A percentile compares a stretch with the other conserved stretches of the same genome.
Evolutionary conservation across 2,329 filamentous ascomycete genomes (phyloP).

Genomic region (Thermothelomyces thermophilus): DNA sequence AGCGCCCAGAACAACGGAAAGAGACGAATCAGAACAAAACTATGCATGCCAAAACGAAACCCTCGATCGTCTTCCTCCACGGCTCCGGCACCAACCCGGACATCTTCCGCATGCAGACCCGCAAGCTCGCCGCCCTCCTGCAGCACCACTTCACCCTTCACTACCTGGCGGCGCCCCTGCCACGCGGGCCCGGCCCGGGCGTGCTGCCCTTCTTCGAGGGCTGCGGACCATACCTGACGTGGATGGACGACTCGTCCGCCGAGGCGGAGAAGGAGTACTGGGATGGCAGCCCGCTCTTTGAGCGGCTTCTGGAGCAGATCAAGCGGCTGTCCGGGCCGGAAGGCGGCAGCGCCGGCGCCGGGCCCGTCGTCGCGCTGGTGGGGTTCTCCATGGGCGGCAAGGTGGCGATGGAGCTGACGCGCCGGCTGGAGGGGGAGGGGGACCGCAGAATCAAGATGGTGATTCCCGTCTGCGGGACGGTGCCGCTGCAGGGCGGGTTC

Average conservation of each 20-base stretch:
- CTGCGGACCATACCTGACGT: conserved; percentile 31
- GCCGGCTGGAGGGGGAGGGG: conserved; percentile 8
- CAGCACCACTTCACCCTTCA: conserved; percentile 31
- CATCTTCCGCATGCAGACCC: conserved; percentile 31
- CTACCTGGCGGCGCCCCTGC: conserved; percentile 30
- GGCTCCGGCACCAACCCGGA: conserved; percentile 33
- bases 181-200: conserved; percentile 29
- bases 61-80: conserved; percentile 34
- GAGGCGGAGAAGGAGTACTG: conserved; percentile 7
- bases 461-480: conserved; percentile 17
- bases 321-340: no score
- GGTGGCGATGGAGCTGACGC: conserved; percentile 16
- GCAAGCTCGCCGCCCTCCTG: conserved; percentile 29
- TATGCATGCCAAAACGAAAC: neutral
- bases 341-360: neutral
- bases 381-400: conserved; percentile 32
- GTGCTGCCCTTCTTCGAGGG: conserved; percentile 33
- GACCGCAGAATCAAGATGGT: conserved; percentile 9
- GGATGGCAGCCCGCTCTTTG: neutral
- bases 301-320: conserved; percentile 13
- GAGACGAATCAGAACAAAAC: no score
- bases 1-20: no score
- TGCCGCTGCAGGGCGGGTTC: conserved; percentile 11
- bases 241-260: conserved; percentile 26
- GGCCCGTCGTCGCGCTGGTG: conserved; percentile 28